These are phyloP conservation scores for Jatropha multifida DNA, from an alignment of 441 rosid species.

Conservation along the genomic window DNA sequence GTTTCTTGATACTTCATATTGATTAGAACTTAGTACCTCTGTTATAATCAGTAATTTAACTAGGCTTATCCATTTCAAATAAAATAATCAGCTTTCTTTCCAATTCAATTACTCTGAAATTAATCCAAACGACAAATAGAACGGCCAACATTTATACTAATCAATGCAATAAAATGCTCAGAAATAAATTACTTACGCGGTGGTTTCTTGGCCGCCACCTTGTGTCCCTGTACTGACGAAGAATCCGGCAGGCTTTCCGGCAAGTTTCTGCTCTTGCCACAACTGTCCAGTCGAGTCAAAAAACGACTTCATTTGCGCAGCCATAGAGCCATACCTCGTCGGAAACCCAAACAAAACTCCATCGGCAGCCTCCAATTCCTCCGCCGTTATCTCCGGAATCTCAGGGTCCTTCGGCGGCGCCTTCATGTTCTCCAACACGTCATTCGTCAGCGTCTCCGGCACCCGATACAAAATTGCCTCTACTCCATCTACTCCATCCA, in stretches of 20 bases:
- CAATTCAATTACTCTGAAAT: not conserved
- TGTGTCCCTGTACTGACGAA: constrained; percentile 95
- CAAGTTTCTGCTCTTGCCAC: constrained; percentile 84
- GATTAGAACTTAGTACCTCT: not conserved
- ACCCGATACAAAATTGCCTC: constrained; percentile 68
- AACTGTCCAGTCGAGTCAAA: constrained; percentile 77
- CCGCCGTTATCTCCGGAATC: constrained; percentile 58
- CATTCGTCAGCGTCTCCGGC: constrained; percentile 70
- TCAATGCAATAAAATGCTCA: not conserved
- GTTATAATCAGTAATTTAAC: not conserved
- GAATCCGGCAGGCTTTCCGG: constrained; percentile 92
- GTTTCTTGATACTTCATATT: not conserved
- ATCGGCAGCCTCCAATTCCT: constrained; percentile 63
- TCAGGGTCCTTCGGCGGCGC: constrained; percentile 58
- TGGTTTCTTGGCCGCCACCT: constrained; percentile 98
- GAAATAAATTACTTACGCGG: constrained; percentile 55
- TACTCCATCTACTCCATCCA: constrained; percentile 70
- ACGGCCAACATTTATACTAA: not conserved
- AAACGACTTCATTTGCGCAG: constrained; percentile 97
- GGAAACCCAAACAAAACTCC: constrained; percentile 88
- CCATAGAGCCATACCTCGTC: constrained; percentile 92
- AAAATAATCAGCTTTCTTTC: not conserved
- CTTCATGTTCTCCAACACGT: constrained; percentile 68
- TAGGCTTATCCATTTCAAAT: not conserved
- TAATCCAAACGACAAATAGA: not conserved